A percentile compares a stretch with the other conserved stretches of the same genome.
Evolutionary conservation across 2,329 filamentous ascomycete species (phyloP).

Genomic region (Thermothelomyces thermophilus): DNA sequence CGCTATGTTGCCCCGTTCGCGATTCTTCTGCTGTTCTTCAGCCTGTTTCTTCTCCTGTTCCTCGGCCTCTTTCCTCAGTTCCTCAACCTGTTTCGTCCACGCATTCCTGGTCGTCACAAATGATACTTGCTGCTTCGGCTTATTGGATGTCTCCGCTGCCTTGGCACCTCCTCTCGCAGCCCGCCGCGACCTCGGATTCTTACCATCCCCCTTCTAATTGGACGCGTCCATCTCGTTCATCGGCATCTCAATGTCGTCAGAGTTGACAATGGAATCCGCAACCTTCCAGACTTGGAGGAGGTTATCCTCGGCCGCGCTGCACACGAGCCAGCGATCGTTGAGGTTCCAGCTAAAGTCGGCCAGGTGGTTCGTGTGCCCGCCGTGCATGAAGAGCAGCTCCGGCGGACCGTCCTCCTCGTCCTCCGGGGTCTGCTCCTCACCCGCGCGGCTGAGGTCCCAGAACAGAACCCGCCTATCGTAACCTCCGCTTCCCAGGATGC

Average conservation of each 20-base stretch:
- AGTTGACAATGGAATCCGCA: slow-evolving; percentile 71
- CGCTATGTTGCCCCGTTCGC: no score
- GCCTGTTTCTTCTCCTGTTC: no score
- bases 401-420: slow-evolving; percentile 92
- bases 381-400: slow-evolving; percentile 98
- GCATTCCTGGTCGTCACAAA: slow-evolving; percentile 11
- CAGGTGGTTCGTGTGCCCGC: slow-evolving; percentile 93
- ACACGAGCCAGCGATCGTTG: slow-evolving; percentile 94
- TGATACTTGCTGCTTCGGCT: background rate
- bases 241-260: slow-evolving; percentile 67
- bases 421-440: slow-evolving; percentile 90
- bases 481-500: slow-evolving; percentile 82
- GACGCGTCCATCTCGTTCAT: slow-evolving; percentile 60
- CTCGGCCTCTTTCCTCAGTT: background rate
- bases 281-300: slow-evolving; percentile 92
- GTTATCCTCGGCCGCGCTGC: slow-evolving; percentile 94
- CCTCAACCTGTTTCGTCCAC: background rate
- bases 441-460: slow-evolving; percentile 89
- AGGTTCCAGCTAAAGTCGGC: slow-evolving; percentile 97
- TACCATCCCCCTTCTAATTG: slow-evolving; percentile 15
- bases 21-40: no score
- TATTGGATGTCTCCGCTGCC: background rate
- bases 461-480: slow-evolving; percentile 92
- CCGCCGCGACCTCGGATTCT: slow-evolving; percentile 3
- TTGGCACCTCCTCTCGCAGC: background rate